Base-by-base conservation (phyloP, 805 yeast genomes). In the Metschnikowia proteae region DNA sequence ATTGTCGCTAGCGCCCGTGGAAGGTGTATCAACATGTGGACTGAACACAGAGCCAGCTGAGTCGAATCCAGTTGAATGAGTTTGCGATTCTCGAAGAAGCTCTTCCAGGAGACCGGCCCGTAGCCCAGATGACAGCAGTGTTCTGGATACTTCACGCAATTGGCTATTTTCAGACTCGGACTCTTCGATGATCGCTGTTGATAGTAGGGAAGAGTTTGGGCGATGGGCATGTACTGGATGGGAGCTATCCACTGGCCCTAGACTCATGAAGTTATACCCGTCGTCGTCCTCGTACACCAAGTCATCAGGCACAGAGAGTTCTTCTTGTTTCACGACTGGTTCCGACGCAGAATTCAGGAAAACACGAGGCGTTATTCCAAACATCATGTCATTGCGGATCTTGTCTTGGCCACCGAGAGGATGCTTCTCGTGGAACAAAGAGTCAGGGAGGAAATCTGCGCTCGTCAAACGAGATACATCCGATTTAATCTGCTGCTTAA, bases 241-340 rank as follows among this genome's bases (percentile, higher is more conserved):
- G 26, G 45, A 7, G 5, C 5, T 13, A 4, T n/a, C 27, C 13
- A 17, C 27, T 10, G 45, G 45, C 25, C 44, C 28, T 25, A 33
- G 27, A 11, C 17, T 31, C 57, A 53, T 46, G 42, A 49, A 53
- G 27, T 47, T 48, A 45, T 55, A 56, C 11, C 60, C 60, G 35
- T 56, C 60, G 39, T 56, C 60, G 36, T 56, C 60, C 30, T 56
- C 60, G 13, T 50, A 56, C 3, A 52, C 33, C 22, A 48, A 47
- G 6, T 36, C 45, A 8, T 43, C 49, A 3, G 49, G 22, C 13
- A 44, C 49, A 23, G 52, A 22, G 8, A 43, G 43, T 27, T 43
- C 47, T 28, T 34, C 45, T 23, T 31, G 38, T 28, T 46, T 41
- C 6, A 30, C 22, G 11, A 10, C 10, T 9, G 41, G 29, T 30